Base-by-base conservation (phyloP, 2,329 filamentous ascomycete species). In the Mariannaea elegans region DNA sequence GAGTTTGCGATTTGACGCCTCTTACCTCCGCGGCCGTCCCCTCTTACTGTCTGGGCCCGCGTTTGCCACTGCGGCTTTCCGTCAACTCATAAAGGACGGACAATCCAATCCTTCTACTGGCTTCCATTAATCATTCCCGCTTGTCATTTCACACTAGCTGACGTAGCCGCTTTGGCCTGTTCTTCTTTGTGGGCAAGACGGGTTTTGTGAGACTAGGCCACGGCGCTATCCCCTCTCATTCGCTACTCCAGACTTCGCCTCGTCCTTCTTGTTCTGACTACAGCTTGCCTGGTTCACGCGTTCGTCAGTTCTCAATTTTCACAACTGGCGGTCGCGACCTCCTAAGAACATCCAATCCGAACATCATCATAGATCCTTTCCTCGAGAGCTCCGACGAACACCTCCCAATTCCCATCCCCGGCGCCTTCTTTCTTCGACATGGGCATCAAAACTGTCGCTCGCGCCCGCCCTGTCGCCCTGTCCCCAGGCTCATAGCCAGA, bases 401-500 rank as follows among this genome's bases (percentile, higher is more conserved):
- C 51, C 61, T 29, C 44, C 54, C 65, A 53, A 64, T 56, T 21
- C 45, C 59, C 50, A 36, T 29, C 46, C 46, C 56, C 48, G 14
- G 60, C 67, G 44, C 58, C 58, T 67, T 59, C 68, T 55, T 56
- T 64, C 47, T 70, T 69, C 69, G 69, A 70, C 49, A 71, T 71
- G 69, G 59, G 69, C 64, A 71, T 71, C 62, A 66, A 66, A 65
- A 59, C 54, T 66, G 16, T 58, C 61, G 50, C 58, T 63, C 59
- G 61, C 54, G 56, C 62, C 59, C 62, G 51, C 61, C 61, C 65
- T 53, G 50, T 70, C 57, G 64, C 60, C 55, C 56, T 71, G 65
- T 70, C 67, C 45, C 59, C 65, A 68, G 69, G 68, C 46, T 71
- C 69, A 62, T 71, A 70, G 63, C 66, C 65, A 60, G 64, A 72